phyloP scores from a whole-genome alignment of 2,329 filamentous ascomycete genomes.

The Fusarium camptoceras region DNA sequence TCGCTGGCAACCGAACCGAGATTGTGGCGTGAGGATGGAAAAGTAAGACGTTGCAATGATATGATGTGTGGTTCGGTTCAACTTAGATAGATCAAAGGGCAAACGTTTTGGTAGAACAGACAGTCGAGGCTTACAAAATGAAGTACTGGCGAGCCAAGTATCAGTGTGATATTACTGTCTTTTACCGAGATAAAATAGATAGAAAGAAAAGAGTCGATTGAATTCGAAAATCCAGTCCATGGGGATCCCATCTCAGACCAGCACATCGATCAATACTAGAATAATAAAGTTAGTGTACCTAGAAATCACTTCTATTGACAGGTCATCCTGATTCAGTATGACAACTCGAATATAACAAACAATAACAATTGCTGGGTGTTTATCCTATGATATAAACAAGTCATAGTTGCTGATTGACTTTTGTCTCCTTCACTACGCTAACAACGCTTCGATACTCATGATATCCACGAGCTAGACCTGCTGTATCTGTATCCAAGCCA shows the following conservation, averaged over 20 bases:
- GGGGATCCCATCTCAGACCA: slow-evolving; percentile 5
- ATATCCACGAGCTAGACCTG: neutral
- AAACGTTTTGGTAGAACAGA: neutral
- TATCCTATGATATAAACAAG: neutral
- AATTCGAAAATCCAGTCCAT: neutral
- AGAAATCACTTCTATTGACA: neutral
- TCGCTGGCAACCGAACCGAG: neutral
- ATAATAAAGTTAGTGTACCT: neutral
- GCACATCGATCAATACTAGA: neutral
- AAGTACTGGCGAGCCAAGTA: neutral
- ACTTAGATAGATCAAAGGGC: neutral
- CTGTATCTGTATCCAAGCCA: slow-evolving; percentile 9
- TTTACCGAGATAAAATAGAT: neutral
- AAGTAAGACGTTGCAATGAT: slow-evolving; percentile 3
- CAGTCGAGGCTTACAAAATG: neutral
- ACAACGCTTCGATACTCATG: neutral
- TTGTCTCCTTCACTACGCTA: neutral
- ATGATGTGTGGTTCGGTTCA: neutral
- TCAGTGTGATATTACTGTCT: neutral
- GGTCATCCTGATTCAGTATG: neutral
- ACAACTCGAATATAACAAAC: neutral
- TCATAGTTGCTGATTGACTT: neutral
- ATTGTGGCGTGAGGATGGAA: slow-evolving; percentile 9
- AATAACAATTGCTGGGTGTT: neutral
- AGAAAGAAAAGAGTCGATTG: neutral